Base-by-base conservation (phyloP, 306 rosid genomes). In the Glycine latifolia region DNA sequence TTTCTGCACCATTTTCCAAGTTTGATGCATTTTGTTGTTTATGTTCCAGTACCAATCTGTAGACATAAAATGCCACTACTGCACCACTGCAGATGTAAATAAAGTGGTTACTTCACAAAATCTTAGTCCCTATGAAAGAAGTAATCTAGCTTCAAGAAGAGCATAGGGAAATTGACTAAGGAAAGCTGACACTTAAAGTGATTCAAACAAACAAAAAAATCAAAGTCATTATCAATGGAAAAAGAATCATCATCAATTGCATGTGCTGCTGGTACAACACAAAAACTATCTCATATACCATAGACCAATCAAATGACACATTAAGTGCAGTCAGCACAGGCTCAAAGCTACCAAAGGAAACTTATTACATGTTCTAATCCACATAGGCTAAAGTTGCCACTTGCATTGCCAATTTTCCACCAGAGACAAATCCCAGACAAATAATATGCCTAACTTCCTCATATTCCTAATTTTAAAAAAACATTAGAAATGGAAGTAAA, bases 321-420 rank as follows among this genome's bases (percentile, higher is more conserved):
- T 56, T 26, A 26, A 26, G 31, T 26, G 31, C 2, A 2, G 31
- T 9, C 50, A 11, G 50, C 71, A 39, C 12, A 66, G 31, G 12
- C 31, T 14, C 31, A 66, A n/a, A 66, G 50, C 71, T 35, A 66
- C 26, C 71, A 3, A 66, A 63, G 47, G 37, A 35, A 63, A 63
- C 70, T 11, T 35, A 6, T 4, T 35, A 35, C 39, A 35, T 35
- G 12, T 6, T 37, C 71, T 65, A 37, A 33, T 12, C 16, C 11
- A 41, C 44, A 41, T 41, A 15, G 60, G 26, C 16, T n/a, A 5
- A 15, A 55, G 5, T 17, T 58, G 63, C 5, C 11, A 7, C 16
- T 14, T 58, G 63, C 6, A 7, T 60, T 20, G 46, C 63, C 35
- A 58, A 58, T 65, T 39, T 33, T 37, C 49, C 16, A 65, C 11